Conservation (phyloP, 495 filamentous ascomycete species). For the Neurospora sp. region DNA sequence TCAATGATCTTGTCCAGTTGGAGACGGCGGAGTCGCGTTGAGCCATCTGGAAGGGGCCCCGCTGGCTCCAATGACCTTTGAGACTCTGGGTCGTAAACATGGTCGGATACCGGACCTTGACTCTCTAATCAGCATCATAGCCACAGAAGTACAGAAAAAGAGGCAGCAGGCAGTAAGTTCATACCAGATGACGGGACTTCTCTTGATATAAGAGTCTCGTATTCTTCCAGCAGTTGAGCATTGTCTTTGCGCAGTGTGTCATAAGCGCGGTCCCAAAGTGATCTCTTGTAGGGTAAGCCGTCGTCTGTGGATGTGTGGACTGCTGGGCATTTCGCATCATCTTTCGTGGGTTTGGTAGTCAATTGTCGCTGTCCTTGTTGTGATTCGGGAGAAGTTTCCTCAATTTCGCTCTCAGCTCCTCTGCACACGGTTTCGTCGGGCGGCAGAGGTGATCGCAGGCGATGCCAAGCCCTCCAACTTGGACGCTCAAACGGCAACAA, state of each 20-base stretch:
- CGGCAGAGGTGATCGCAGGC: neutral
- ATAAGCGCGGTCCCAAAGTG: constrained; percentile 17
- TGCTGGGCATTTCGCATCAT: neutral
- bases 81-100: neutral
- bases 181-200: neutral
- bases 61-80: neutral
- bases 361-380: neutral
- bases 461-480: too few species aligned
- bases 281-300: neutral
- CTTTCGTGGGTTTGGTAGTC: neutral
- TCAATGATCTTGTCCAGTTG: constrained; percentile 6
- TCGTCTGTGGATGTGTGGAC: neutral
- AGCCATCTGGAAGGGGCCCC: neutral
- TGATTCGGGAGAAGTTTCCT: neutral
- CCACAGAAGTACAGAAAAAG: neutral
- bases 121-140: neutral
- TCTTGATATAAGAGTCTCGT: constrained; percentile 13
- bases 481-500: too few species aligned
- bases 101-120: neutral
- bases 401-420: neutral
- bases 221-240: constrained; percentile 2
- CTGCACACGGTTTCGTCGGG: neutral
- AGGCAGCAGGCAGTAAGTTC: neutral
- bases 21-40: neutral
- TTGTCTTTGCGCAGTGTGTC: constrained; percentile 6